Evolutionary conservation across 164 flowering plant genomes (phyloP).

Genomic region (Vitis labrusca): DNA sequence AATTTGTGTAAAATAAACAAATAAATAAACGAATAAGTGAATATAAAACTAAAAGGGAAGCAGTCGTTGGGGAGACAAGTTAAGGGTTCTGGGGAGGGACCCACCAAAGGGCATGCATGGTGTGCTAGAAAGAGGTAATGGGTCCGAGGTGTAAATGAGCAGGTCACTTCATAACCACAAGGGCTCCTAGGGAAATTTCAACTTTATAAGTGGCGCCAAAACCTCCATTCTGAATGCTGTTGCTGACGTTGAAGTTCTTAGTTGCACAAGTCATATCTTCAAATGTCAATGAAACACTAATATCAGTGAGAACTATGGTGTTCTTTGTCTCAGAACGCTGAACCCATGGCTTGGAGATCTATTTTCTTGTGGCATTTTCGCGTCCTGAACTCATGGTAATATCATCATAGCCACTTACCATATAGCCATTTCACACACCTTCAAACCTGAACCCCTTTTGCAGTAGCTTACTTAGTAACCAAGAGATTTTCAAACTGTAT

Average conservation of each 20-base stretch:
- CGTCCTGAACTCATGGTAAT: no score
- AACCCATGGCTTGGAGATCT: constrained; percentile 30
- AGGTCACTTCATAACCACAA: constrained; percentile 62
- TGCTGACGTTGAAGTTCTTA: constrained; percentile 36
- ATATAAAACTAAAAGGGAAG: no score
- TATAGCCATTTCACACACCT: no score
- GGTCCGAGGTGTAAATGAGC: not conserved
- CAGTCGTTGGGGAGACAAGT: no score
- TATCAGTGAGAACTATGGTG: constrained; percentile 36
- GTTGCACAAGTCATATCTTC: constrained; percentile 51
- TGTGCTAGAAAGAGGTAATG: no score
- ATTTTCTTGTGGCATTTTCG: constrained; percentile 20
- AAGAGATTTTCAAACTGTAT: constrained; percentile 35
- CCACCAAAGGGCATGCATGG: no score
- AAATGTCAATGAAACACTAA: constrained; percentile 48
- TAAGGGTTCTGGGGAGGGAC: no score
- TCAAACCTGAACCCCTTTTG: no score
- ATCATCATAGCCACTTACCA: no score
- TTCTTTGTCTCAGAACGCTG: constrained; percentile 33
- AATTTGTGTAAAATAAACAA: no score
- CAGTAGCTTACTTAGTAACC: no score
- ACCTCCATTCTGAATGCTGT: constrained; percentile 69
- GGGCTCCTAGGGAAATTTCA: constrained; percentile 42
- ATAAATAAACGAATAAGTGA: no score
- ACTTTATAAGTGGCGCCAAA: constrained; percentile 74